Percentiles rank a stretch among this genome's conserved stretches.
phyloP scores from a whole-genome alignment of 2,329 filamentous ascomycete species.

The Apiospora kogelbergensis region DNA sequence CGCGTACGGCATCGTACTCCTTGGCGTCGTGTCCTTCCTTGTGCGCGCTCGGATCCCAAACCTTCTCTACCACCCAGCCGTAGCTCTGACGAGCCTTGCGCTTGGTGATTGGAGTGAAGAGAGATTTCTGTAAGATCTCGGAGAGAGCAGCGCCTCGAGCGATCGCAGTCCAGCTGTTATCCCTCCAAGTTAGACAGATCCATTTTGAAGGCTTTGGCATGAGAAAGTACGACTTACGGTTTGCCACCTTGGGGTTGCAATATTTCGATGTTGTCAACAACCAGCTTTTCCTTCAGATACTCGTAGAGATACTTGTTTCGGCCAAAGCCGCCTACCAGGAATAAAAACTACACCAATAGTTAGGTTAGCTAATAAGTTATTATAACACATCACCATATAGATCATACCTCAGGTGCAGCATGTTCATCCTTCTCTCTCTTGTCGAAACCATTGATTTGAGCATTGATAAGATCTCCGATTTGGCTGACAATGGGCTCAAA shows the following conservation, averaged over 20 bases:
- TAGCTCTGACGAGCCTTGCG: neutral
- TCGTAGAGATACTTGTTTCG: neutral
- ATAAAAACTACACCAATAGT: neutral
- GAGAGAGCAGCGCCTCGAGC: neutral
- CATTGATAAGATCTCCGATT: neutral
- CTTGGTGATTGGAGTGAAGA: neutral
- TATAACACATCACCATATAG: too few relatives aligned
- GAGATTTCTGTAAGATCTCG: neutral
- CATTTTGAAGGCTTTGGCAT: too few relatives aligned
- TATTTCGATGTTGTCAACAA: neutral
- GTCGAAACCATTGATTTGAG: neutral
- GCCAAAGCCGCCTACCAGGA: neutral
- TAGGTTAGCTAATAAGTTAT: neutral
- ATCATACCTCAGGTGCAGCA: neutral
- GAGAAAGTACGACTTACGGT: neutral
- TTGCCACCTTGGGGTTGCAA: neutral
- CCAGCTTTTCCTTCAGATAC: neutral
- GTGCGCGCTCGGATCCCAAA: neutral
- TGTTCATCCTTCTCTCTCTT: neutral
- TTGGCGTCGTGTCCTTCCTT: neutral
- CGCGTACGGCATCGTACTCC: neutral
- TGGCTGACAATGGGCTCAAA: neutral
- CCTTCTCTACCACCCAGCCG: neutral
- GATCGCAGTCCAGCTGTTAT: neutral
- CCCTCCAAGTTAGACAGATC: neutral